phyloP scores from a whole-genome alignment of 441 rosid genomes.

The Syzygium syzygioides region DNA sequence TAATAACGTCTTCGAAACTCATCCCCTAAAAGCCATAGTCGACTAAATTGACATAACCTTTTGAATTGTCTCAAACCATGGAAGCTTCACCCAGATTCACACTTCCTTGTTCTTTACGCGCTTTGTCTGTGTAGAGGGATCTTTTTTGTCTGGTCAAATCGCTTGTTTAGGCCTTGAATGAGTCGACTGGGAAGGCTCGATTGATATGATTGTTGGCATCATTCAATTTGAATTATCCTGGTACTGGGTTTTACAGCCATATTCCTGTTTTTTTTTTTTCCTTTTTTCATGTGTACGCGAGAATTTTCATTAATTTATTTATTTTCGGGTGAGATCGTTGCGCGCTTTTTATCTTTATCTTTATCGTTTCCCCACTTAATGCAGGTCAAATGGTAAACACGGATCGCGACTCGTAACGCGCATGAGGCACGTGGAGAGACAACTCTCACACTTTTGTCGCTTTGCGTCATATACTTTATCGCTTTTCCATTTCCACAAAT shows the following conservation, averaged over 20 bases:
- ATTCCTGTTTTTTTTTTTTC: background rate
- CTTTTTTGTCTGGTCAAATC: background rate
- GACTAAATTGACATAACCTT: background rate
- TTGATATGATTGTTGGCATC: background rate
- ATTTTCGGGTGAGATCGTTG: background rate
- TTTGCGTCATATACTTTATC: background rate
- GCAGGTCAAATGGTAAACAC: background rate
- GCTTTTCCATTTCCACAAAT: background rate
- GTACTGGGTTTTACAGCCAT: background rate
- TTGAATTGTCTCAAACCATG: background rate
- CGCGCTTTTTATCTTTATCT: background rate
- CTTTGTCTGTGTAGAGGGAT: background rate
- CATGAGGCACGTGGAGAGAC: background rate
- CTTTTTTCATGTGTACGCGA: background rate
- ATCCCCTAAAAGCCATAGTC: background rate
- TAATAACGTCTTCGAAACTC: background rate
- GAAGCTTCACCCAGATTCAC: background rate
- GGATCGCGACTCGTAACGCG: background rate
- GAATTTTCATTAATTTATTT: background rate
- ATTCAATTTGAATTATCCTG: background rate
- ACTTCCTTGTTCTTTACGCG: background rate
- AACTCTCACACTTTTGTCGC: background rate
- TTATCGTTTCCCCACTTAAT: background rate
- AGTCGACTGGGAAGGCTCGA: background rate
- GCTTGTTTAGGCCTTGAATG: background rate